Evolutionary conservation across 208 protist species (phyloP).

Genomic region (Acanthamoeba royreba): DNA sequence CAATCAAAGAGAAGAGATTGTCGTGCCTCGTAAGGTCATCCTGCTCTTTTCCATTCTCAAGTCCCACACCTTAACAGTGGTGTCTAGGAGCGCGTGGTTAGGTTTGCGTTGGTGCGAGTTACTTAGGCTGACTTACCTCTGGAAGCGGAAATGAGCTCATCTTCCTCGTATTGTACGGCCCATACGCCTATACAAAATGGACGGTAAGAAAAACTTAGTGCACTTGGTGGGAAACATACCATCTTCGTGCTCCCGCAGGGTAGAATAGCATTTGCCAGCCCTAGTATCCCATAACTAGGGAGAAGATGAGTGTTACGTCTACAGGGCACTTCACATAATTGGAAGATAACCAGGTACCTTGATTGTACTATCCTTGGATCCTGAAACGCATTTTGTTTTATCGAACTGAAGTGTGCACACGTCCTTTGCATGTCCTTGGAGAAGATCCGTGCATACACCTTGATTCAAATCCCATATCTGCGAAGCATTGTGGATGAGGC

Average conservation of each 20-base stretch:
- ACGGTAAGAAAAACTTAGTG: no score
- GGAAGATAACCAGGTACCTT: no score
- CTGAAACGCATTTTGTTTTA: not conserved
- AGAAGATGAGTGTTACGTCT: not conserved
- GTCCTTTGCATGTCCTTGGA: not conserved
- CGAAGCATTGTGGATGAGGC: no score
- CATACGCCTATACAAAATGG: no score
- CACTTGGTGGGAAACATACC: no score
- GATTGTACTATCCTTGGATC: not conserved
- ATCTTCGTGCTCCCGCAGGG: not conserved
- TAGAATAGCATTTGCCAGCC: not conserved
- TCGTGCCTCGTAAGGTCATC: not conserved
- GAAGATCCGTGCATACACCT: not conserved
- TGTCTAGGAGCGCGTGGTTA: not conserved
- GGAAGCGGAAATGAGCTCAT: not conserved
- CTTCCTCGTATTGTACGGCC: constrained; percentile 12
- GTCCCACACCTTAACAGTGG: not conserved
- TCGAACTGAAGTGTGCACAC: constrained; percentile 38
- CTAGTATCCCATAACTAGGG: not conserved
- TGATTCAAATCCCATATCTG: not conserved
- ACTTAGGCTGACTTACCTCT: not conserved
- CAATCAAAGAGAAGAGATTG: not conserved
- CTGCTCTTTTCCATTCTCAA: not conserved
- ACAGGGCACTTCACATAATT: no score
- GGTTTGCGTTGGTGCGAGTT: not conserved